phyloP scores from a whole-genome alignment of 2,329 filamentous ascomycete species.

The Sclerotinia borealis region DNA sequence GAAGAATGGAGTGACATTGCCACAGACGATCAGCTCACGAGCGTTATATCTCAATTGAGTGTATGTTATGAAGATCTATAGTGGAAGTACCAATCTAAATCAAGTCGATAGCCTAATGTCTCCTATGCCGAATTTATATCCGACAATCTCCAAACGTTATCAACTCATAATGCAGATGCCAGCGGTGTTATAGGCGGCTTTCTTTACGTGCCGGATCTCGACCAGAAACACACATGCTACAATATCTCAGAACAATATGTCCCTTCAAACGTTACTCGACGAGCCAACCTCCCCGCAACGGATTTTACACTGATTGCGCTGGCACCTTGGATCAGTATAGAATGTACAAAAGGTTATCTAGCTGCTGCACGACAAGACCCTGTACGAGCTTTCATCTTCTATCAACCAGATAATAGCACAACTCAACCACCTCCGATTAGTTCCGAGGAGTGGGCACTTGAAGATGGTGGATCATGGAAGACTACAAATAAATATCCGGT shows the following conservation, averaged over 20 bases:
- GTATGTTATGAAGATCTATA: slow-evolving; percentile 17
- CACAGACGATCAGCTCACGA: slow-evolving; percentile 17
- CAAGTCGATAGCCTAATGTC: slow-evolving; percentile 25
- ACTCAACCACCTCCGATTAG: slow-evolving; percentile 59
- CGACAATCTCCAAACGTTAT: slow-evolving; percentile 68
- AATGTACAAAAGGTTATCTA: slow-evolving; percentile 71
- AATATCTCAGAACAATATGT: slow-evolving; percentile 59
- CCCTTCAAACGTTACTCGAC: slow-evolving; percentile 68
- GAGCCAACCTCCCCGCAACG: slow-evolving; percentile 58
- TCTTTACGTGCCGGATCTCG: slow-evolving; percentile 75
- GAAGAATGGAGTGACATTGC: slow-evolving; percentile 25
- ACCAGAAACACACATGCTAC: slow-evolving; percentile 53
- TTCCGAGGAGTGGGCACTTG: slow-evolving; percentile 63
- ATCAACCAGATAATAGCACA: slow-evolving; percentile 49
- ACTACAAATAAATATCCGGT: slow-evolving; percentile 67
- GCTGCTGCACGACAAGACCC: slow-evolving; percentile 51
- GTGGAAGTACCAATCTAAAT: background rate
- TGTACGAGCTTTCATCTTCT: slow-evolving; percentile 59
- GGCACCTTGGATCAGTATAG: slow-evolving; percentile 74
- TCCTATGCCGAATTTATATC: slow-evolving; percentile 35
- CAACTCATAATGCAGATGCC: slow-evolving; percentile 56
- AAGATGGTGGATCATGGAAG: slow-evolving; percentile 68
- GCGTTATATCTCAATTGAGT: slow-evolving; percentile 23
- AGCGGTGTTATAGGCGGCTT: slow-evolving; percentile 66
- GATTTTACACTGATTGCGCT: slow-evolving; percentile 74